phyloP scores from a whole-genome alignment of 306 rosid genomes.

The Spatholobus suberectus region DNA sequence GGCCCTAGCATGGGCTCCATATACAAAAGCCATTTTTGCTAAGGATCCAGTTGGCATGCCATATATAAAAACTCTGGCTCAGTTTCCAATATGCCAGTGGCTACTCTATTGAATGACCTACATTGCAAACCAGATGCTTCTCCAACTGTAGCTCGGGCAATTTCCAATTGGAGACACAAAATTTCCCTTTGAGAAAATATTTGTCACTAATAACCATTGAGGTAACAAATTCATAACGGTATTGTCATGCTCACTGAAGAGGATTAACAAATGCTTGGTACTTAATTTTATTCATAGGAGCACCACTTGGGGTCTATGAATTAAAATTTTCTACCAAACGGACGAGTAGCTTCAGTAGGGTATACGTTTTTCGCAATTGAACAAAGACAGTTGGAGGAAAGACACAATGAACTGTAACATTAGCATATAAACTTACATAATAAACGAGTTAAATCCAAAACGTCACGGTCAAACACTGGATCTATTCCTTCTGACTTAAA shows the following conservation, averaged over 20 bases:
- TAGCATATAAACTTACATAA: background rate
- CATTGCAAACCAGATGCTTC: background rate
- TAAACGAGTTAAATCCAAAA: constrained; percentile 21
- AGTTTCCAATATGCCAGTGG: constrained; percentile 7
- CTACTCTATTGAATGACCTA: background rate
- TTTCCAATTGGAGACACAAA: background rate
- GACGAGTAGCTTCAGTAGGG: constrained; percentile 26
- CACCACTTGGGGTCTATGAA: constrained; percentile 4
- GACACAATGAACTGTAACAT: constrained; percentile 42
- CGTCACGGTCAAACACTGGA: constrained; percentile 18
- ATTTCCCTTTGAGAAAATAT: background rate
- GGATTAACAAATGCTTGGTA: constrained; percentile 9
- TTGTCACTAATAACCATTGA: constrained; percentile 19
- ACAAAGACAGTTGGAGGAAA: constrained; percentile 35
- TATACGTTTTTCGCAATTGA: constrained; percentile 28
- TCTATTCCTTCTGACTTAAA: constrained; percentile 16
- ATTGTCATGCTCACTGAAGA: constrained; percentile 36
- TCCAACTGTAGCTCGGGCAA: background rate
- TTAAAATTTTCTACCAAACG: constrained; percentile 27
- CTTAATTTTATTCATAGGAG: constrained; percentile 16
- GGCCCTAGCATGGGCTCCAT: constrained; percentile 41
- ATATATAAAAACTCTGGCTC: background rate
- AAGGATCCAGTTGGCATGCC: constrained; percentile 27
- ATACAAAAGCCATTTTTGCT: constrained; percentile 2
- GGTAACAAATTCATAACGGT: constrained; percentile 45